These are phyloP conservation scores for Rhizophora mangle DNA, from an alignment of 345 rosid species.

Conservation along the genomic window DNA sequence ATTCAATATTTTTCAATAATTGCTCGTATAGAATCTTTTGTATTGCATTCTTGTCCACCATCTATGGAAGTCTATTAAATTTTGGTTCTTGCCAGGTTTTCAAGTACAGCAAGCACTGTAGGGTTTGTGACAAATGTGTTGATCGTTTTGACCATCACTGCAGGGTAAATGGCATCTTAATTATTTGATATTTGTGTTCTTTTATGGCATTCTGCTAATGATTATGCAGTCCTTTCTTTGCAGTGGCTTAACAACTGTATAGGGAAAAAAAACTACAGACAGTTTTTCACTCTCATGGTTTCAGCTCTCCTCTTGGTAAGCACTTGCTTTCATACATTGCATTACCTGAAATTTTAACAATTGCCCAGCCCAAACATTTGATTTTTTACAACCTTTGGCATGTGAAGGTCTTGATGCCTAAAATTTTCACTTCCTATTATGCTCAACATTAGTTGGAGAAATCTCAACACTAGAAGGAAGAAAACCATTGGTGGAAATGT, in stretches of 20 bases:
- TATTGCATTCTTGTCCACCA: not conserved
- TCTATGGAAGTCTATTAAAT: conserved; percentile 1
- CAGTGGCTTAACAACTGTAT: conserved; percentile 99
- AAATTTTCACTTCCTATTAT: too few relatives aligned
- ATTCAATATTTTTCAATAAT: not conserved
- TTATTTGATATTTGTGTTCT: not conserved
- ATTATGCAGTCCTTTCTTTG: conserved; percentile 19
- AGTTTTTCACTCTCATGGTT: conserved; percentile 92
- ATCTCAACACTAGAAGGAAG: too few relatives aligned
- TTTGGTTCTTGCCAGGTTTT: conserved; percentile 55
- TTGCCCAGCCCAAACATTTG: too few relatives aligned
- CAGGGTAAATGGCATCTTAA: conserved; percentile 54
- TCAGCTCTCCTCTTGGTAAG: conserved; percentile 85
- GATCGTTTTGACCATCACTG: conserved; percentile 94
- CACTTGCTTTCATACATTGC: conserved; percentile 18
- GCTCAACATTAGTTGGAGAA: too few relatives aligned
- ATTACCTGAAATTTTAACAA: not conserved
- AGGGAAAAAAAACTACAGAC: conserved; percentile 78
- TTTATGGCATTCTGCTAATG: conserved; percentile 11
- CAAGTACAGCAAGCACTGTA: conserved; percentile 96
- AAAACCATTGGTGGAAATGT: not conserved
- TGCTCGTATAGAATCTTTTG: not conserved
- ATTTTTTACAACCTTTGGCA: not conserved
- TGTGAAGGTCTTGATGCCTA: not conserved
- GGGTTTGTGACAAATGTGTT: conserved; percentile 97